Evolutionary conservation across 371 early-diverging fungal genomes (phyloP), one percentile per base, ranked within the genome.

Genomic region (Mortierella sp.): DNA sequence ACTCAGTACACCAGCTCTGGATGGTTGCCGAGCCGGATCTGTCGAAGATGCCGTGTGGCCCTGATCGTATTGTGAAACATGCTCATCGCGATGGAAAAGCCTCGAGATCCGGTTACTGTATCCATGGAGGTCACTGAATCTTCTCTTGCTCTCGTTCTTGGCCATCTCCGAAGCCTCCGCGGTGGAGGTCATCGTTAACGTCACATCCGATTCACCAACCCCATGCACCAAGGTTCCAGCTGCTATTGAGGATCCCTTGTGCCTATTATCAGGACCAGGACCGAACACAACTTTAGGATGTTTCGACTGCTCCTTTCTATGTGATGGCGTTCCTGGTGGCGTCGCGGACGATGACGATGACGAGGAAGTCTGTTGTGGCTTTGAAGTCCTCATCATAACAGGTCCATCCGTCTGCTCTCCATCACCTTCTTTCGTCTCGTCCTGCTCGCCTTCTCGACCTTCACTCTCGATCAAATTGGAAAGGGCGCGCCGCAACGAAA

Each of bases 1-100:
- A 51, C 84, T 79, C 3, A 85, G 56, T 10, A 85, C 79, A 57
- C 86, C 86, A 1, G 71, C 77, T 52, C 67, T 69, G 50, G 80
- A 82, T 2, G 84, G 80, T 41, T 78, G 79, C 24, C 72, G 51
- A 19, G 55, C 27, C 22, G 58, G 41, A 29, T 67, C 67, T 39
- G 16, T 40, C 17, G 40, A 47, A 10, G 17, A 48, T n/a, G 31
- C 19, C 40, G 52, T 9, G 28, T 47, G 16, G n/a, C 50, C 31
- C 46, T 28, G 52, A 31, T 43, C 22, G 1, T 29, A 2, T 16
- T 2, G 5, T 5, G 53, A 9, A 28, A 21, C 24, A 43, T 37
- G n/a, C 8, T n/a, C 37, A 27, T 70, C 57, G 19, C 54, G 50
- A 8, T 58, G 45, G n/a, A 63, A 59, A 17, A 73, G 19, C 40